phyloP scores from a whole-genome alignment of 2,329 filamentous ascomycete species.

The Hirsutella minnesotensis region DNA sequence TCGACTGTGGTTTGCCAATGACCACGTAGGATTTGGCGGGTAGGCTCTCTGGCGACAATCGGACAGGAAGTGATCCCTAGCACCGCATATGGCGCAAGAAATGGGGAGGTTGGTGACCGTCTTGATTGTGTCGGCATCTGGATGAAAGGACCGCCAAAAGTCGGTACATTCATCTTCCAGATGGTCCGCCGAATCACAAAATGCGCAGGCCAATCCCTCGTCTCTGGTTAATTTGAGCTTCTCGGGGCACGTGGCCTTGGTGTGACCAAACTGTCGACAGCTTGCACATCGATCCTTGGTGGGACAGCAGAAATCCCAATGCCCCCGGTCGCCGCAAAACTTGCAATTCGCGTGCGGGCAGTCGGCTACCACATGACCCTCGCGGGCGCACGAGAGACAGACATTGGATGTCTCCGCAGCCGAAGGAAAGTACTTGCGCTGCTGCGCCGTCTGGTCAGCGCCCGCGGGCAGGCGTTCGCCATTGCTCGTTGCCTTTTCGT shows the following conservation, averaged over 20 bases:
- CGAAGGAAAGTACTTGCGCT: slow-evolving; percentile 40
- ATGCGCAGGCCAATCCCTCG: slow-evolving; percentile 46
- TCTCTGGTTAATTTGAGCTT: slow-evolving; percentile 39
- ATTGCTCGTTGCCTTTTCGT: too few relatives aligned
- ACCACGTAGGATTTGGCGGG: slow-evolving; percentile 36
- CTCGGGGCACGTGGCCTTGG: slow-evolving; percentile 36
- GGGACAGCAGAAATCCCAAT: slow-evolving; percentile 40
- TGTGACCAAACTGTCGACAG: slow-evolving; percentile 53
- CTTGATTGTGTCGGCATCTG: slow-evolving; percentile 24
- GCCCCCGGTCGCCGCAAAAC: slow-evolving; percentile 32
- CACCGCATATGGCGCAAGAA: slow-evolving; percentile 46
- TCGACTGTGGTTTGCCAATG: slow-evolving; percentile 30
- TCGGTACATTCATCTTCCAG: slow-evolving; percentile 46
- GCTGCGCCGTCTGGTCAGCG: slow-evolving; percentile 24
- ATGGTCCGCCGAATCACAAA: slow-evolving; percentile 46
- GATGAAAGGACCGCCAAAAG: slow-evolving; percentile 47
- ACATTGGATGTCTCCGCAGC: slow-evolving; percentile 27
- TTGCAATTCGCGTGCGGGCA: slow-evolving; percentile 37
- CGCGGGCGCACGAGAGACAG: slow-evolving; percentile 40
- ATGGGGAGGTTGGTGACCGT: slow-evolving; percentile 38
- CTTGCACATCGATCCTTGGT: slow-evolving; percentile 38
- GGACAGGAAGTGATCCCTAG: slow-evolving; percentile 40
- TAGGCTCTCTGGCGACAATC: slow-evolving; percentile 32
- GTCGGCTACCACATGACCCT: slow-evolving; percentile 29
- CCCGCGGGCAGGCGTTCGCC: slow-evolving; percentile 6